Evolutionary conservation across 768 basidiomycete genomes (phyloP).

Genomic region (Tremella mesenterica): DNA sequence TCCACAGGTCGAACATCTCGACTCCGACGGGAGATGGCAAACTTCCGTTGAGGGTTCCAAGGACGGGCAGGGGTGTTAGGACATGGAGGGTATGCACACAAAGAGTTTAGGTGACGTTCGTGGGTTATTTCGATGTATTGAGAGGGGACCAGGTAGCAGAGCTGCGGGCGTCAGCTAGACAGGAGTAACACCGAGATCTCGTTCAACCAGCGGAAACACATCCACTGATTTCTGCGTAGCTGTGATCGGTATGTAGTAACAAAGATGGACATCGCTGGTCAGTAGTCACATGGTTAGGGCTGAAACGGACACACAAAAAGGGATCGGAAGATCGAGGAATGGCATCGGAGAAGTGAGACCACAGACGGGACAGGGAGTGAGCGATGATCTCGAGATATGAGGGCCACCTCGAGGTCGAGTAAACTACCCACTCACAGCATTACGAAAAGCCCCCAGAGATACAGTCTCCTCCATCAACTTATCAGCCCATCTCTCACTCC

Average conservation of each 20-base stretch:
- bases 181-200: background rate
- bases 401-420: background rate
- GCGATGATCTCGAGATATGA: too few species aligned
- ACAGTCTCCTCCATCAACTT: conserved; percentile 35
- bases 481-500: conserved; percentile 35
- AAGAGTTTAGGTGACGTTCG: conserved; percentile 35
- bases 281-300: too few species aligned
- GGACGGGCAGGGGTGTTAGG: conserved; percentile 22
- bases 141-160: conserved; percentile 24
- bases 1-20: conserved; percentile 18
- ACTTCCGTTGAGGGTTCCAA: conserved; percentile 18
- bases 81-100: conserved; percentile 39
- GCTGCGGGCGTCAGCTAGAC: conserved; percentile 7
- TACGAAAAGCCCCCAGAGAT: conserved; percentile 19
- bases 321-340: too few species aligned
- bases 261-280: too few species aligned
- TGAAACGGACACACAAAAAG: too few species aligned
- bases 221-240: too few species aligned
- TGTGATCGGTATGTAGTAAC: too few species aligned
- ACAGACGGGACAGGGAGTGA: too few species aligned
- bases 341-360: too few species aligned
- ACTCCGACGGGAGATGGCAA: conserved; percentile 17
- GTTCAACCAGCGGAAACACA: too few species aligned
- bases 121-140: conserved; percentile 35
- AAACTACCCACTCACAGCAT: conserved; percentile 23